Base-by-base conservation (phyloP, 768 basidiomycete species). In the Cystoderma amianthinum region DNA sequence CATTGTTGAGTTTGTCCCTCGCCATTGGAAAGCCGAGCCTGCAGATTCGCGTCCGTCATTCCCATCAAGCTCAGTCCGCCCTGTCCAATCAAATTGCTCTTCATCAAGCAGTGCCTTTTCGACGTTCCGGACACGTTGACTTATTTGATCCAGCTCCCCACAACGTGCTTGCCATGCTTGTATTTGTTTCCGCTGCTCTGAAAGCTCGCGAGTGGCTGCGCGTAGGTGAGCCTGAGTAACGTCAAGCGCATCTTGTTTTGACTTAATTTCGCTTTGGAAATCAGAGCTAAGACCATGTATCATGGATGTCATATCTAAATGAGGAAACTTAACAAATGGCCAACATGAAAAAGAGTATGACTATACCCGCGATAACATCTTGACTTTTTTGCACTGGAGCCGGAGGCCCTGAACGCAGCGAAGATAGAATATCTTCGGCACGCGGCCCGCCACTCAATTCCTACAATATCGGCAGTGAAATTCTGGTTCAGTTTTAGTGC, bases 21-120 rank as follows among this genome's bases (percentile, higher is more conserved):
- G 77, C 62, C 76, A 77, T 48, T 72, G 74, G 68, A 92, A 92
- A 2, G 85, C 77, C 28, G 82, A 72, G 0, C 80, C 77, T 2
- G 69, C 76, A 5, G 59, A 54, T 3, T 53, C 59, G 19, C 58
- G 54, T 1, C 60, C 69, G 37, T 70, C 68, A 10, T 58, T 57
- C 2, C 65, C 68, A 23, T 62, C 58, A 38, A 68, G 55, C 43
- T 72, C 63, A 20, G 67, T 71, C 18, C 92, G 77, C 2, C 94
- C 94, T 0, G 89, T 87, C 86, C 86, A 95, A 57, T 94, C 90
- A 48, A 93, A 88, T 44, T 62, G 65, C 44, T 88, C 87, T 60
- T 94, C 93, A 4, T 86, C 84, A 5, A 60, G 55, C 5, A 90
- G 62, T 0, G 89, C 91, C 32, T 79, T 78, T 54, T 90, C 81